Evolutionary conservation across 2,329 filamentous ascomycete genomes (phyloP).

Genomic region (Celoporthe dispersa): DNA sequence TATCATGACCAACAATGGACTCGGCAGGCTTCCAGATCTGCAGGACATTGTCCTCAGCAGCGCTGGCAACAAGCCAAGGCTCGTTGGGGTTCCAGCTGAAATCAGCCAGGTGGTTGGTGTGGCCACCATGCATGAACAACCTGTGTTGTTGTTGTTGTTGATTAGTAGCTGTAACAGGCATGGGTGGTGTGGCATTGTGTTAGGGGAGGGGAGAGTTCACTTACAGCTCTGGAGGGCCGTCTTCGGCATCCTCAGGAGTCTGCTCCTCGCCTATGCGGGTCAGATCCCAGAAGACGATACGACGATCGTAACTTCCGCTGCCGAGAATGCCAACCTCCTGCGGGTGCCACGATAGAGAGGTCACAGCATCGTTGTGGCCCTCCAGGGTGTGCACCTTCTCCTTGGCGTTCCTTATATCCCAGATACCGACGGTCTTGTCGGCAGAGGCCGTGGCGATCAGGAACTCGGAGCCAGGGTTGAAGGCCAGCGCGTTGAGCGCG

Average conservation of each 20-base stretch:
- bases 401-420: constrained; percentile 91
- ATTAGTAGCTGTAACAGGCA: constrained; percentile 31
- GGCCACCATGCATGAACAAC: constrained; percentile 97
- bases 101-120: constrained; percentile 95
- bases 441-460: constrained; percentile 91
- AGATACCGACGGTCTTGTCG: constrained; percentile 92
- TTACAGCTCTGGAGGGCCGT: constrained; percentile 92
- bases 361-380: constrained; percentile 87
- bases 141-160: constrained; percentile 45
- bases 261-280: constrained; percentile 93
- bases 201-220: constrained; percentile 40
- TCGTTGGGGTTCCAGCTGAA: constrained; percentile 98
- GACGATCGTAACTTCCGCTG: constrained; percentile 88
- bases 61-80: constrained; percentile 94
- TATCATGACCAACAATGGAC: constrained; percentile 77
- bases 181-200: neutral
- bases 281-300: constrained; percentile 96
- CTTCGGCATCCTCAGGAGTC: constrained; percentile 90
- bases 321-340: constrained; percentile 86
- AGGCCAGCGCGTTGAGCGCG: constrained; percentile 94
- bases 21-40: constrained; percentile 92
- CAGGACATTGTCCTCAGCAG: constrained; percentile 94
- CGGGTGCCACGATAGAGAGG: constrained; percentile 93
- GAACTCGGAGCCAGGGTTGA: constrained; percentile 90
- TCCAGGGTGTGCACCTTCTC: constrained; percentile 88